phyloP scores from a whole-genome alignment of 495 filamentous ascomycete genomes.

The Lindgomyces ingoldianus region DNA sequence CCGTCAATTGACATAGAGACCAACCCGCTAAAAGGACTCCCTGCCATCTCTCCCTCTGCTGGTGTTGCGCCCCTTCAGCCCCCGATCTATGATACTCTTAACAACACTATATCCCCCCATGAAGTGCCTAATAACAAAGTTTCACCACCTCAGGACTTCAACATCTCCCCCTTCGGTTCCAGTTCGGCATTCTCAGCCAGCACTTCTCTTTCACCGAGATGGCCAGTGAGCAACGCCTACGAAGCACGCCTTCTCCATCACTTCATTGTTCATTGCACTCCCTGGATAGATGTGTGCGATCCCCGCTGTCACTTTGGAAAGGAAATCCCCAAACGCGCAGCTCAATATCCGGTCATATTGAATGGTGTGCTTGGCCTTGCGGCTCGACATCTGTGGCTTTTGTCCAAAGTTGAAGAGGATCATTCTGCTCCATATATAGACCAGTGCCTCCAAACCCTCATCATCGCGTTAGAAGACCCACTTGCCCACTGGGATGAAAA shows the following conservation, averaged over 20 bases:
- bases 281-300: slow-evolving; percentile 25
- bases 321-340: slow-evolving; percentile 20
- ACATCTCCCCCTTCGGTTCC: slow-evolving; percentile 25
- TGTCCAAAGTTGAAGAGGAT: slow-evolving; percentile 14
- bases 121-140: not conserved
- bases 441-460: slow-evolving; percentile 15
- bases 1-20: not conserved
- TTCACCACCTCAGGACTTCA: slow-evolving; percentile 9
- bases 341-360: slow-evolving; percentile 20
- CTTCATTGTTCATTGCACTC: slow-evolving; percentile 20
- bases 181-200: slow-evolving; percentile 17
- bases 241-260: slow-evolving; percentile 23
- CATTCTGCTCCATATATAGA: slow-evolving; percentile 15
- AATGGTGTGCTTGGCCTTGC: slow-evolving; percentile 15
- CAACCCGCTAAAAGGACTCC: not conserved
- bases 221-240: slow-evolving; percentile 16
- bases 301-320: slow-evolving; percentile 18
- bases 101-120: not conserved
- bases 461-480: slow-evolving; percentile 18
- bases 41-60: not conserved
- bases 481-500: slow-evolving; percentile 27
- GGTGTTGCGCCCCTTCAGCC: not conserved
- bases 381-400: slow-evolving; percentile 20
- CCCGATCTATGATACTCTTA: slow-evolving; percentile 15
- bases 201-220: slow-evolving; percentile 6